A percentile compares a stretch with the other conserved stretches of the same genome.
These are phyloP conservation scores for Triticum turgidum DNA, from an alignment of 176 grass and related monocot species.

Conservation along the genomic window DNA sequence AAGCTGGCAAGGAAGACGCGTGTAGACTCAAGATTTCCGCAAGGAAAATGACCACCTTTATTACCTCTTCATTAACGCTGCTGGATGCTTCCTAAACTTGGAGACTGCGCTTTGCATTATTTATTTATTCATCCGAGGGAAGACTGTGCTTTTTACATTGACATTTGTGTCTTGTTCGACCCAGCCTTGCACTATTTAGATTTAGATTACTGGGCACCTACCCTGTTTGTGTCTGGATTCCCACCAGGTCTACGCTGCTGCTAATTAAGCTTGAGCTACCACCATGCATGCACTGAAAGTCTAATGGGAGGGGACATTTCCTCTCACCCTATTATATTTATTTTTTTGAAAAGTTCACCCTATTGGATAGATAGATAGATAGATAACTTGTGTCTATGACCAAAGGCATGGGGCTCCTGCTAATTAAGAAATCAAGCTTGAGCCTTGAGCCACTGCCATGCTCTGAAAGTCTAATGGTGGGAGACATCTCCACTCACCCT, in stretches of 20 bases:
- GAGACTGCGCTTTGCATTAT: neutral
- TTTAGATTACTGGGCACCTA: slow-evolving; percentile 20
- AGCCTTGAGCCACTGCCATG: neutral
- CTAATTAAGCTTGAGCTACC: slow-evolving; percentile 6
- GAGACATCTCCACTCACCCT: slow-evolving; percentile 15
- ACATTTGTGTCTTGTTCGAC: slow-evolving; percentile 7
- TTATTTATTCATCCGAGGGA: neutral
- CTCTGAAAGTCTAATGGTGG: neutral
- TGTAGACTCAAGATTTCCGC: neutral
- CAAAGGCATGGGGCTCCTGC: neutral
- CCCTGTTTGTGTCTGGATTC: slow-evolving; percentile 23
- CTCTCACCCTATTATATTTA: neutral
- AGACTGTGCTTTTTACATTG: slow-evolving; percentile 3
- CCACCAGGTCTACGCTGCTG: slow-evolving; percentile 4
- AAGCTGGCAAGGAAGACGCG: neutral
- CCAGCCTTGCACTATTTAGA: neutral
- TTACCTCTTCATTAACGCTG: slow-evolving; percentile 6
- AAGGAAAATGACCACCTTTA: neutral
- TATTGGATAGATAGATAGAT: neutral
- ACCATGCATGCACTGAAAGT: neutral
- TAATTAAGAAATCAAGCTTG: neutral
- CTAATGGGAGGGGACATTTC: neutral
- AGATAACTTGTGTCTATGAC: slow-evolving; percentile 5
- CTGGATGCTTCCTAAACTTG: neutral
- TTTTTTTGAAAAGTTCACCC: no score